A percentile compares a stretch with the other conserved stretches of the same genome.
These are phyloP conservation scores for Neurospora sp. DNA, from an alignment of 2,329 filamentous ascomycete species.

Conservation along the genomic window DNA sequence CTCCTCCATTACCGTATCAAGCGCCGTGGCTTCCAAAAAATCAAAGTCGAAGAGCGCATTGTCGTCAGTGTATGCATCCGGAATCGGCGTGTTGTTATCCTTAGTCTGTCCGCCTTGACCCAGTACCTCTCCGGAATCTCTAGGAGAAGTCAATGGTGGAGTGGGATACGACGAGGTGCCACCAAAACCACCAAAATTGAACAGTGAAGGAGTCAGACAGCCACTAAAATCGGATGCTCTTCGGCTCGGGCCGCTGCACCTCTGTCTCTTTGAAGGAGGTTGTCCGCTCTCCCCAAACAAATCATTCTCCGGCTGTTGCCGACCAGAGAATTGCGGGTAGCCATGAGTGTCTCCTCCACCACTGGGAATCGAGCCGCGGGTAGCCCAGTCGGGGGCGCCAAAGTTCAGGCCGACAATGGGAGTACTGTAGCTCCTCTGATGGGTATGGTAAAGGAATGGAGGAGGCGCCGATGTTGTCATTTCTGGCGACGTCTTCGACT, in stretches of 20 bases:
- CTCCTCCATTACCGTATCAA: not conserved
- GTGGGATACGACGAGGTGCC: not conserved
- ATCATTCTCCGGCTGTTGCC: not conserved
- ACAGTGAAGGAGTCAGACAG: not conserved
- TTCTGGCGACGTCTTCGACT: not conserved
- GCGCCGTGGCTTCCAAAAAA: not conserved
- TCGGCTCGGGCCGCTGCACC: not conserved
- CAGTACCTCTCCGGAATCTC: not conserved
- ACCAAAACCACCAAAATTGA: not conserved
- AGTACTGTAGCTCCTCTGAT: conserved; percentile 5
- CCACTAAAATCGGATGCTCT: not conserved
- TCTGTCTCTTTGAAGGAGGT: not conserved
- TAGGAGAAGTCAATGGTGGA: not conserved
- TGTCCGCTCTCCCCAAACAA: not conserved
- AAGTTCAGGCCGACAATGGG: conserved; percentile 3
- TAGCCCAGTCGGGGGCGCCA: conserved; percentile 7
- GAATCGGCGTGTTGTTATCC: not conserved
- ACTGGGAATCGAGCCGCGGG: not conserved
- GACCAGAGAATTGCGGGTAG: not conserved
- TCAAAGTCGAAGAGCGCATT: not conserved
- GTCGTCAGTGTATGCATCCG: not conserved
- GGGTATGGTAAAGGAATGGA: not conserved
- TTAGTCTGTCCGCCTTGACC: not conserved
- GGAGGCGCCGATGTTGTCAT: not conserved
- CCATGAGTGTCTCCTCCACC: not conserved